A percentile compares a stretch with the other conserved stretches of the same genome.
phyloP scores from a whole-genome alignment of 768 basidiomycete genomes.

The Tulasnella calospora region DNA sequence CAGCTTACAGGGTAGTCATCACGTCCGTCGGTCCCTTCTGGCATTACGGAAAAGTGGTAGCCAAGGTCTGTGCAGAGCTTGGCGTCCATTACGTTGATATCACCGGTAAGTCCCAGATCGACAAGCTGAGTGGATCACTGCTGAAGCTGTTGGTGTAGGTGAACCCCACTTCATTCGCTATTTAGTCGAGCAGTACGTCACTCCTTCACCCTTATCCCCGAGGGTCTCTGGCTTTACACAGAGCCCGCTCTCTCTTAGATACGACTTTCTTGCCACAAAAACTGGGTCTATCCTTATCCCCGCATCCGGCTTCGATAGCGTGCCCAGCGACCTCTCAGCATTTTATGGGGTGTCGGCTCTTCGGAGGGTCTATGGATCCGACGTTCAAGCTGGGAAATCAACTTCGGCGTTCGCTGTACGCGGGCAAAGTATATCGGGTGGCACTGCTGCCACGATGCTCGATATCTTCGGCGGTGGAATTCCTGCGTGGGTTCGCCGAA shows the following conservation, averaged over 20 bases:
- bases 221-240: conserved; percentile 10
- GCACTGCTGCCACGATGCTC: conserved; percentile 47
- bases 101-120: conserved; percentile 39
- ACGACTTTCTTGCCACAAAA: conserved; percentile 65
- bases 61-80: conserved; percentile 66
- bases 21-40: conserved; percentile 75
- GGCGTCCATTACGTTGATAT: conserved; percentile 85
- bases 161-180: conserved; percentile 63
- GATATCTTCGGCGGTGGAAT: conserved; percentile 35
- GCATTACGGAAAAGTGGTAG: conserved; percentile 66
- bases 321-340: conserved; percentile 67
- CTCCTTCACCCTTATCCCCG: not conserved
- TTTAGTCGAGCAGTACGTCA: conserved; percentile 54
- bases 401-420: conserved; percentile 48
- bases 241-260: conserved; percentile 41
- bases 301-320: conserved; percentile 69
- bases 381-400: conserved; percentile 47
- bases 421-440: conserved; percentile 55
- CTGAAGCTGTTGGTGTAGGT: conserved; percentile 32
- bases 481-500: conserved; percentile 35
- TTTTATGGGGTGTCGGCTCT: conserved; percentile 68
- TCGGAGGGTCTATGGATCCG: conserved; percentile 40
- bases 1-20: conserved; percentile 60
- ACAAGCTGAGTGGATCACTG: not conserved
- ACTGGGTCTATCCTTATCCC: conserved; percentile 73